Conservation (phyloP, 345 rosid genomes). For the Eucalyptus sp. region DNA sequence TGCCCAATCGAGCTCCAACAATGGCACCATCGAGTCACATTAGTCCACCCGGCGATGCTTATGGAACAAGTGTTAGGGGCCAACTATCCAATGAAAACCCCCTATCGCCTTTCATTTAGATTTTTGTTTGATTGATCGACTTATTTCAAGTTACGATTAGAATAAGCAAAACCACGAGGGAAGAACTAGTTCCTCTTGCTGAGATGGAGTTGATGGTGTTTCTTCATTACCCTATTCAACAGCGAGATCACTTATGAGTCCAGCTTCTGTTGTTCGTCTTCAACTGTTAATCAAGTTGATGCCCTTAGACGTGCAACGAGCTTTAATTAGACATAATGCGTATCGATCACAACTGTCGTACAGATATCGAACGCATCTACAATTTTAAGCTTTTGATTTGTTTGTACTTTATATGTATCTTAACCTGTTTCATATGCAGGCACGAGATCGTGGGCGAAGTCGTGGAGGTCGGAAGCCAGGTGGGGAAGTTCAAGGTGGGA, state of each 20-base stretch:
- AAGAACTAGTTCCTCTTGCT: not conserved
- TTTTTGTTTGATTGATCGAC: too few species aligned
- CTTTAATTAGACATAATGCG: not conserved
- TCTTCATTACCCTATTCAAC: not conserved
- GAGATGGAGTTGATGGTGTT: not conserved
- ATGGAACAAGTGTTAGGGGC: not conserved
- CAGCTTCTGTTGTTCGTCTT: not conserved
- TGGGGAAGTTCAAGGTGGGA: constrained; percentile 22
- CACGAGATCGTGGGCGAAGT: constrained; percentile 32
- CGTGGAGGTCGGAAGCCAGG: constrained; percentile 23
- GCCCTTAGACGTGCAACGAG: not conserved
- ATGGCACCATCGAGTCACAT: not conserved
- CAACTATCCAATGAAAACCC: not conserved
- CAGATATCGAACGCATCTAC: not conserved
- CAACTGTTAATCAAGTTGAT: not conserved
- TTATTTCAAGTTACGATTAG: not conserved
- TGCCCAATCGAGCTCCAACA: not conserved
- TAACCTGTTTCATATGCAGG: not conserved
- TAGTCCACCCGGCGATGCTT: not conserved
- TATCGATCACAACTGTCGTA: not conserved
- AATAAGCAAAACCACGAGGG: too few species aligned
- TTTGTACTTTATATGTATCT: not conserved
- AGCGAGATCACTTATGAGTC: not conserved
- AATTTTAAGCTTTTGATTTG: not conserved
- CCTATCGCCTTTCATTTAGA: not conserved